Evolutionary conservation across 805 yeast genomes (phyloP).

Genomic region (Myxozyma kluyveri): DNA sequence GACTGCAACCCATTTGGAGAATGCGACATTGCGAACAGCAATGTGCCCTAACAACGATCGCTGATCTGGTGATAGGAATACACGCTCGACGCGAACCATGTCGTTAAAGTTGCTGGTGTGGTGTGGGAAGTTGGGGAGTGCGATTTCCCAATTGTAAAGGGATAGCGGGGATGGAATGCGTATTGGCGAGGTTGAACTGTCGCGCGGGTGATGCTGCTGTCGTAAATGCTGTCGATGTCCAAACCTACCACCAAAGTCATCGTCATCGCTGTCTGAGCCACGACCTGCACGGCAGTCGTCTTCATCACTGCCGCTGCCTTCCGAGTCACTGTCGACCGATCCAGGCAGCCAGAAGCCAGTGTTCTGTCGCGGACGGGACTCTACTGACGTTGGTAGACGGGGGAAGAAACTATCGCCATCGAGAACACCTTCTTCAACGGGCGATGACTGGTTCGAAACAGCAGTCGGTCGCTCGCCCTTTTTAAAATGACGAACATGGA

Average conservation of each 20-base stretch:
- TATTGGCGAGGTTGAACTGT: not conserved
- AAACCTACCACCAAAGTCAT: slow-evolving; percentile 4
- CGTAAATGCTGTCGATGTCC: too few species aligned
- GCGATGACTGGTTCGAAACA: slow-evolving; percentile 67
- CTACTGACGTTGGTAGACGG: slow-evolving; percentile 23
- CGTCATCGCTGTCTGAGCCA: not conserved
- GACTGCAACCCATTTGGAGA: slow-evolving; percentile 62
- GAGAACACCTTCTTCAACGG: slow-evolving; percentile 43
- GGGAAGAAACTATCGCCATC: slow-evolving; percentile 38
- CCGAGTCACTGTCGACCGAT: slow-evolving; percentile 18
- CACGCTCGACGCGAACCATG: slow-evolving; percentile 61
- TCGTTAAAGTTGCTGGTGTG: slow-evolving; percentile 2
- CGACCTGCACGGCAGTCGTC: too few species aligned
- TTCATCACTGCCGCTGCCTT: slow-evolving; percentile 18
- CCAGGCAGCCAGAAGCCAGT: not conserved
- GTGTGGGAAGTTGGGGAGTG: slow-evolving; percentile 37
- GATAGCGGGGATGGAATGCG: slow-evolving; percentile 17
- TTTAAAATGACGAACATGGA: slow-evolving; percentile 67
- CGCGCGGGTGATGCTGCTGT: too few species aligned
- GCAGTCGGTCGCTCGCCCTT: slow-evolving; percentile 73
- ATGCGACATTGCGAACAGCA: slow-evolving; percentile 73
- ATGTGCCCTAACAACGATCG: slow-evolving; percentile 65
- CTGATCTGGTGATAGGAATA: slow-evolving; percentile 58
- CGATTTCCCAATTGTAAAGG: slow-evolving; percentile 36
- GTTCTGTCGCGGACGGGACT: slow-evolving; percentile 33